Evolutionary conservation across 2,329 filamentous ascomycete genomes (phyloP).

Genomic region (Neonectria ditissima): DNA sequence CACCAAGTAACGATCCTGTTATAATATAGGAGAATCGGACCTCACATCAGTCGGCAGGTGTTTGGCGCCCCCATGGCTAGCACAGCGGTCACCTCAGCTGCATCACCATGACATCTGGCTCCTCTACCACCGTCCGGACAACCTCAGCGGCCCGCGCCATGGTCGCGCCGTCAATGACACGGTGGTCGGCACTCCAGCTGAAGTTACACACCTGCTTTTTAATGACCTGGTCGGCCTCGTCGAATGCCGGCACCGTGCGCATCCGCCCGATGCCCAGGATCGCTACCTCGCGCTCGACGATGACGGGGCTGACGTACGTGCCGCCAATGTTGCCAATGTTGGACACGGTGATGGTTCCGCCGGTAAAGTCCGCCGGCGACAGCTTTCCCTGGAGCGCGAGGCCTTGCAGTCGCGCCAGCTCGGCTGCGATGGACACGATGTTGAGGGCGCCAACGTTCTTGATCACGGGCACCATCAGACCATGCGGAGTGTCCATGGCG

Average conservation of each 20-base stretch:
- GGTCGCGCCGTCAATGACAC: slow-evolving; percentile 93
- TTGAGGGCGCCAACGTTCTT: slow-evolving; percentile 83
- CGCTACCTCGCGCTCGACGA: slow-evolving; percentile 90
- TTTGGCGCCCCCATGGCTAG: slow-evolving; percentile 37
- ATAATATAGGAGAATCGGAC: background rate
- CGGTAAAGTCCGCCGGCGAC: slow-evolving; percentile 78
- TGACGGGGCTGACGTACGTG: slow-evolving; percentile 89
- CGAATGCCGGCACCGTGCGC: slow-evolving; percentile 84
- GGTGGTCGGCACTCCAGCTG: slow-evolving; percentile 96
- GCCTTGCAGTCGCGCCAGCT: slow-evolving; percentile 78
- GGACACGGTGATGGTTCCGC: slow-evolving; percentile 93
- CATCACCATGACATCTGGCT: slow-evolving; percentile 88
- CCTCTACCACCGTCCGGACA: slow-evolving; percentile 82
- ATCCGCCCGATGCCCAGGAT: slow-evolving; percentile 91
- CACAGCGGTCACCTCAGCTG: slow-evolving; percentile 71
- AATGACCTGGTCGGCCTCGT: slow-evolving; percentile 68
- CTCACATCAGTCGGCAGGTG: slow-evolving; percentile 30
- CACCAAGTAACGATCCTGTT: background rate
- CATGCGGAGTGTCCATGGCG: slow-evolving; percentile 91
- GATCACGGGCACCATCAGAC: slow-evolving; percentile 92
- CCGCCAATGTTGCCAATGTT: slow-evolving; percentile 97
- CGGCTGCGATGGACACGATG: slow-evolving; percentile 81
- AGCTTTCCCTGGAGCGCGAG: slow-evolving; percentile 83
- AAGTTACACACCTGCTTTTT: slow-evolving; percentile 87
- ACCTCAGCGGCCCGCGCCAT: slow-evolving; percentile 91